phyloP scores from a whole-genome alignment of 768 basidiomycete species.

The Naganishia vishniacii region DNA sequence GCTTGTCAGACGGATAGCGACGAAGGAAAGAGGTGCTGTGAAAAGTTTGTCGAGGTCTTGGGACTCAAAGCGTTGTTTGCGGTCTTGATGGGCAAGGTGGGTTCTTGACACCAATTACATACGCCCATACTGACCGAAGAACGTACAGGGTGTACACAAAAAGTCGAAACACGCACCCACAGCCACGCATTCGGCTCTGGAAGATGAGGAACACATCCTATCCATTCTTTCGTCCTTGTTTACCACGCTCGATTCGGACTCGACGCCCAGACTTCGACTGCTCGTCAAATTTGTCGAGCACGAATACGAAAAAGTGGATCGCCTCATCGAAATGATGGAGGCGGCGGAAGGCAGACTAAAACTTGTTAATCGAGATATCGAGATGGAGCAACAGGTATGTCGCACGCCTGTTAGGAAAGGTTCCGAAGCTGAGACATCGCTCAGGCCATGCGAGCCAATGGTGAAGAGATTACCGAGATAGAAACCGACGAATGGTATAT shows the following conservation, averaged over 20 bases:
- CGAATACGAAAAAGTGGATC: constrained; percentile 90
- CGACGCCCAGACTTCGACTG: constrained; percentile 70
- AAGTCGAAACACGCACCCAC: constrained; percentile 57
- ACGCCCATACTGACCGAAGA: no score
- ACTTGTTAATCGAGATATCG: constrained; percentile 63
- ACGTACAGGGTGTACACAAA: constrained; percentile 51
- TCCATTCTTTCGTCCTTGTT: constrained; percentile 88
- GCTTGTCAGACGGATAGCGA: constrained; percentile 64
- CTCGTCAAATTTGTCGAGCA: constrained; percentile 89
- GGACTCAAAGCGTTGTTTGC: constrained; percentile 88
- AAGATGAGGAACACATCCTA: constrained; percentile 81
- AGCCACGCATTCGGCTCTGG: constrained; percentile 54
- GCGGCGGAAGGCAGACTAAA: constrained; percentile 60
- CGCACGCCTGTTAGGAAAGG: neutral
- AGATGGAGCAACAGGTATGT: constrained; percentile 61
- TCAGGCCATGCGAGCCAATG: constrained; percentile 58
- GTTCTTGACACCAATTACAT: constrained; percentile 28
- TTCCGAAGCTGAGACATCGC: neutral
- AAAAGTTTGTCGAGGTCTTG: constrained; percentile 76
- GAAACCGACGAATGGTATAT: constrained; percentile 76
- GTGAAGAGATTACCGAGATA: constrained; percentile 58
- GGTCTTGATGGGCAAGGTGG: constrained; percentile 88
- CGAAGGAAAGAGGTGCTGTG: constrained; percentile 64
- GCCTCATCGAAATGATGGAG: constrained; percentile 80
- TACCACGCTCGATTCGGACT: constrained; percentile 82